Evolutionary conservation across 2,329 filamentous ascomycete species (phyloP).

Genomic region (Trichoderma sp.): DNA sequence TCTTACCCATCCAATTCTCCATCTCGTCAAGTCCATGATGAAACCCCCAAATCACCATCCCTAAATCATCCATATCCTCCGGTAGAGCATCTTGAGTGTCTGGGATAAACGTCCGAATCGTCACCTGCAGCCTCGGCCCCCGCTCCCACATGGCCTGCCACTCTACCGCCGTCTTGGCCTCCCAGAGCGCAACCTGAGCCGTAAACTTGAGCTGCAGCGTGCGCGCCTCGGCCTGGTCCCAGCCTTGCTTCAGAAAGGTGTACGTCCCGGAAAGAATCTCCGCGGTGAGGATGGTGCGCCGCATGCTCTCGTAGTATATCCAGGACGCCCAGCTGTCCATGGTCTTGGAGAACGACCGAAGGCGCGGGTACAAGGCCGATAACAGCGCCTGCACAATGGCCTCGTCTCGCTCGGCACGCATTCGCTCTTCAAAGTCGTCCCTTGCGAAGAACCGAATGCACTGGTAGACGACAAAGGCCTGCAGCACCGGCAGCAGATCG

Average conservation of each 20-base stretch:
- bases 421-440: not conserved
- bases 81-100: not conserved
- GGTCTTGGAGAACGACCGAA: not conserved
- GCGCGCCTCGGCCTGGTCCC: constrained; percentile 16
- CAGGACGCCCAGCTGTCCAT: constrained; percentile 5
- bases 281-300: constrained; percentile 11
- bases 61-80: constrained; percentile 14
- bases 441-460: constrained; percentile 14
- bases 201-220: constrained; percentile 14
- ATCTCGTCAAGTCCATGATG: constrained; percentile 6
- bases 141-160: constrained; percentile 17
- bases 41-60: constrained; percentile 1
- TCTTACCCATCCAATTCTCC: not conserved
- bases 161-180: constrained; percentile 11
- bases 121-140: not conserved
- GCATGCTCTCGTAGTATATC: constrained; percentile 19
- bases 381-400: not conserved
- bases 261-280: constrained; percentile 6
- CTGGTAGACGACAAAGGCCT: constrained; percentile 12
- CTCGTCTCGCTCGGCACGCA: constrained; percentile 9
- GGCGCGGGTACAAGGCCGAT: not conserved
- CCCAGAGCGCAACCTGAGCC: constrained; percentile 20
- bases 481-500: constrained; percentile 3
- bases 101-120: not conserved
- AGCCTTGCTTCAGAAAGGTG: constrained; percentile 16